Evolutionary conservation across 2,329 filamentous ascomycete species (phyloP).

Genomic region (Aspergillus spinulosporus): DNA sequence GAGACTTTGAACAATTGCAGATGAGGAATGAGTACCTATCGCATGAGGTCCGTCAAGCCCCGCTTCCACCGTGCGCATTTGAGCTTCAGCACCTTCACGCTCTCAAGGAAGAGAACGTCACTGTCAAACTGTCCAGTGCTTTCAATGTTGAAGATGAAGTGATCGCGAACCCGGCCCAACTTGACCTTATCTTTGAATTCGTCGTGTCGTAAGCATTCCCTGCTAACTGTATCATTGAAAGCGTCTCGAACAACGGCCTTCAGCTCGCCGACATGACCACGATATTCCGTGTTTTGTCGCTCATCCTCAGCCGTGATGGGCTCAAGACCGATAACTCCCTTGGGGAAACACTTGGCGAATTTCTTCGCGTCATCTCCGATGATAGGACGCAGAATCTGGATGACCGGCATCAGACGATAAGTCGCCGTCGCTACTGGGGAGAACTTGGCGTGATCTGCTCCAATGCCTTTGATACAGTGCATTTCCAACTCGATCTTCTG

Average conservation of each 20-base stretch:
- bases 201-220: constrained; percentile 85
- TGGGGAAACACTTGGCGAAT: constrained; percentile 85
- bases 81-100: constrained; percentile 77
- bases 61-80: constrained; percentile 65
- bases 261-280: constrained; percentile 72
- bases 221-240: constrained; percentile 92
- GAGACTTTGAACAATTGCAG: constrained; percentile 14
- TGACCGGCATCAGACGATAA: constrained; percentile 86
- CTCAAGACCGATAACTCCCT: constrained; percentile 81
- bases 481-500: constrained; percentile 84
- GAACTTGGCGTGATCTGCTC: constrained; percentile 94
- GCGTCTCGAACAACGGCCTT: constrained; percentile 86
- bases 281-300: constrained; percentile 63
- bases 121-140: constrained; percentile 94
- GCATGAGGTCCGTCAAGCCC: constrained; percentile 46
- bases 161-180: constrained; percentile 83
- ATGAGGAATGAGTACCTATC: constrained; percentile 18
- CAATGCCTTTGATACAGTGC: constrained; percentile 94
- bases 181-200: constrained; percentile 97
- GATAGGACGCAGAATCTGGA: constrained; percentile 80
- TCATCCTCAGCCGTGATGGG: constrained; percentile 67
- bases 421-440: constrained; percentile 93
- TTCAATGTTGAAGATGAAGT: constrained; percentile 96
- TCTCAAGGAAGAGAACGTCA: constrained; percentile 89
- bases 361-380: constrained; percentile 83